These are phyloP conservation scores for Boletus reticulatus DNA, from an alignment of 768 basidiomycete genomes.

Conservation along the genomic window DNA sequence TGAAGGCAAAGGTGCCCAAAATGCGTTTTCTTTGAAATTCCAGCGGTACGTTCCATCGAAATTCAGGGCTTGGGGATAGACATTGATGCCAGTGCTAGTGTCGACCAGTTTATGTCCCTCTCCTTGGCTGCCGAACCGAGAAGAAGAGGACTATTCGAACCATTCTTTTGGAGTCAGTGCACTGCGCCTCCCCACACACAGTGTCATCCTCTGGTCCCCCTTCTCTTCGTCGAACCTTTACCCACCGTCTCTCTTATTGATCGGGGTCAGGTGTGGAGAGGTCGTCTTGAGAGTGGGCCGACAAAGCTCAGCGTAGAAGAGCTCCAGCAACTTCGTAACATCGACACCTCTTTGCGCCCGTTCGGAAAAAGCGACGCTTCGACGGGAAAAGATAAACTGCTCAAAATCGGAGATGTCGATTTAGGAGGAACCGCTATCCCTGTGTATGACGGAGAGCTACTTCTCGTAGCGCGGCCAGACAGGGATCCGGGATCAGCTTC, in stretches of 20 bases:
- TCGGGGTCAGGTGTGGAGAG: slow-evolving; percentile 58
- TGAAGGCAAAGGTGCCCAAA: slow-evolving; percentile 37
- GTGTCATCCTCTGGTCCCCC: slow-evolving; percentile 54
- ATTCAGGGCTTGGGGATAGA: not conserved
- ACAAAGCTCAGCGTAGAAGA: slow-evolving; percentile 50
- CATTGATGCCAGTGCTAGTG: slow-evolving; percentile 34
- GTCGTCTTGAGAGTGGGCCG: slow-evolving; percentile 64
- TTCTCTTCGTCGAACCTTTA: slow-evolving; percentile 74
- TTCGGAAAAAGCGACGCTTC: slow-evolving; percentile 16
- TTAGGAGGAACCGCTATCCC: slow-evolving; percentile 70
- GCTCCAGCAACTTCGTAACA: slow-evolving; percentile 52
- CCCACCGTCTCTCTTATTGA: slow-evolving; percentile 69
- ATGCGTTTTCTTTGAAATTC: slow-evolving; percentile 52
- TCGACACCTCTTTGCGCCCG: slow-evolving; percentile 45
- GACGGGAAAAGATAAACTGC: slow-evolving; percentile 24
- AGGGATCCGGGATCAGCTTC: slow-evolving; percentile 47
- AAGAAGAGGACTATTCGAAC: slow-evolving; percentile 72
- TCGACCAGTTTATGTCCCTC: slow-evolving; percentile 77
- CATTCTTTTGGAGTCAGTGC: slow-evolving; percentile 66
- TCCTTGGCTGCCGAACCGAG: slow-evolving; percentile 75
- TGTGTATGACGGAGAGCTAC: slow-evolving; percentile 70
- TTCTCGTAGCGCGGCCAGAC: slow-evolving; percentile 62
- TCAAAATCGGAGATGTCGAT: slow-evolving; percentile 42
- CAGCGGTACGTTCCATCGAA: slow-evolving; percentile 46
- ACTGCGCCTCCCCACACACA: slow-evolving; percentile 35